Percentiles rank a stretch among this genome's conserved stretches.
Conservation (phyloP, 345 rosid genomes). For the Clarkia xantiana region DNA sequence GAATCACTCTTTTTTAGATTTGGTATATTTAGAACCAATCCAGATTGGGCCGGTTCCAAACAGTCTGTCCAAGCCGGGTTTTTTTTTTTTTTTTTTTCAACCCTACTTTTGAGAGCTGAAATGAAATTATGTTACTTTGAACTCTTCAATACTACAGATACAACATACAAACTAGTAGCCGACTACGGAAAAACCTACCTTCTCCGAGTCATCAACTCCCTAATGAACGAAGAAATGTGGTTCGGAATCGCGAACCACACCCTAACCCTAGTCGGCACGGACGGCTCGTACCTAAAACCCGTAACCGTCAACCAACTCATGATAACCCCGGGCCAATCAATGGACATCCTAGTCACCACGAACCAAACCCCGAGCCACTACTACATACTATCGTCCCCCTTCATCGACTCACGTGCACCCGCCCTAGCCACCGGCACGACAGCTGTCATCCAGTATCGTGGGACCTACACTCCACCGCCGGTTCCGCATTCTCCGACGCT, state of each 20-base stretch:
- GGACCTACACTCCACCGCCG: conserved; percentile 14
- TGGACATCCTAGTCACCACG: conserved; percentile 29
- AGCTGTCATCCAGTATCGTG: conserved; percentile 22
- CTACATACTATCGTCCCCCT: conserved; percentile 20
- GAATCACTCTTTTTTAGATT: no score
- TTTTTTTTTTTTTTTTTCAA: no score
- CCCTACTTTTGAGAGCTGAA: no score
- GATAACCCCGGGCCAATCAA: conserved; percentile 38
- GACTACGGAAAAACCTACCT: conserved; percentile 16
- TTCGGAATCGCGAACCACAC: conserved; percentile 22
- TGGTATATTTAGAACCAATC: no score
- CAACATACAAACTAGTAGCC: conserved; percentile 11
- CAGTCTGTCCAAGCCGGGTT: no score
- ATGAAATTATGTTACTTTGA: not conserved
- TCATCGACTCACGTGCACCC: conserved; percentile 11
- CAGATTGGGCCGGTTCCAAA: no score
- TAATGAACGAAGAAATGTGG: conserved; percentile 21
- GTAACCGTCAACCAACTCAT: conserved; percentile 9
- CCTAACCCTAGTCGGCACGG: conserved; percentile 17
- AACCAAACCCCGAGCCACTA: conserved; percentile 15
- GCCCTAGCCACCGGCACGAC: conserved; percentile 17
- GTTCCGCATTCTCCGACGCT: conserved; percentile 16
- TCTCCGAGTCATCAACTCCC: conserved; percentile 15
- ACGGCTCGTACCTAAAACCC: conserved; percentile 19
- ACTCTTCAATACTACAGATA: conserved; percentile 9